Evolutionary conservation across 2,329 filamentous ascomycete genomes (phyloP).

Genomic region (Akanthomyces muscarius): DNA sequence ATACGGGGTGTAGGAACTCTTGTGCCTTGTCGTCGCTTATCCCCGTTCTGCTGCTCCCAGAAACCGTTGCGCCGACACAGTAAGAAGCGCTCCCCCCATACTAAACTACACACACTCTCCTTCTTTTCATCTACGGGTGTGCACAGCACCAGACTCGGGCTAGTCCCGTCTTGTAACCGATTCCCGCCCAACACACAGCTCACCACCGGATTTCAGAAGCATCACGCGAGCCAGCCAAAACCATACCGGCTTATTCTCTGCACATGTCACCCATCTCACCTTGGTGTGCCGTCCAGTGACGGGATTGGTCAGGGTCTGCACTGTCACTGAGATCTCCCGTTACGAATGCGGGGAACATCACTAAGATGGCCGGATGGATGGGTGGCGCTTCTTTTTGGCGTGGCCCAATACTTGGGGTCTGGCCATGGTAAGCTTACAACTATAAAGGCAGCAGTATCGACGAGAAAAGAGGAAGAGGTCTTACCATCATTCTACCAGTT

Average conservation of each 20-base stretch:
- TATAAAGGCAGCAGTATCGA: background rate
- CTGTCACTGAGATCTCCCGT: conserved; percentile 5
- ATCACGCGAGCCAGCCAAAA: background rate
- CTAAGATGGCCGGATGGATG: conserved; percentile 11
- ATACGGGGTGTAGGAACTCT: background rate
- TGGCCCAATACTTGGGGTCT: background rate
- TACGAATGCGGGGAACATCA: conserved; percentile 15
- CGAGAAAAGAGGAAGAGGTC: background rate
- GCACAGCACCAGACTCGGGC: background rate
- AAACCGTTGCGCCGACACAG: background rate
- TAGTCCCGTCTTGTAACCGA: background rate
- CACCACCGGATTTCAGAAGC: background rate
- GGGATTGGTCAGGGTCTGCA: conserved; percentile 2
- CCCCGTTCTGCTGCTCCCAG: background rate
- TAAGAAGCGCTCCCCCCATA: background rate
- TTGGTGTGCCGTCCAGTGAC: conserved; percentile 3
- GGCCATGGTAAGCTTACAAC: background rate
- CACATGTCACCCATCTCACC: conserved; percentile 11
- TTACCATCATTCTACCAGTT: background rate
- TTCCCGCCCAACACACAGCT: background rate
- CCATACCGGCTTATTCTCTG: conserved; percentile 6
- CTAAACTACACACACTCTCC: background rate
- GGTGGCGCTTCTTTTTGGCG: background rate
- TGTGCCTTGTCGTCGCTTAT: background rate
- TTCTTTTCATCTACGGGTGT: background rate